Base-by-base conservation (phyloP, 2,329 filamentous ascomycete species). In the Ophiocordyceps robertsii region DNA sequence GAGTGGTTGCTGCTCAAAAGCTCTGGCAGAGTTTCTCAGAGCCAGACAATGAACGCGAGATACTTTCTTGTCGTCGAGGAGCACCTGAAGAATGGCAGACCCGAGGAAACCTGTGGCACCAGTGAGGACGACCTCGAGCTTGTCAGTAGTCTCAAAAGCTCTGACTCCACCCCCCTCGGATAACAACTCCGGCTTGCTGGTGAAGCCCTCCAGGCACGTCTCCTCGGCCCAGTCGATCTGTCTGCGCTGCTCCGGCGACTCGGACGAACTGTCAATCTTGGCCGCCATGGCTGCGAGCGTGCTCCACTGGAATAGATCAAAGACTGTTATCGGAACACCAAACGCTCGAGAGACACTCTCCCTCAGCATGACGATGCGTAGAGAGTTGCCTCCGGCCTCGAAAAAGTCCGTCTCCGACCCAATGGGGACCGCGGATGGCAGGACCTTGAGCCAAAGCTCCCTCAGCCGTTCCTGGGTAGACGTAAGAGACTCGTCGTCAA, bases 21-120 rank as follows among this genome's bases (percentile, higher is more conserved):
- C 32, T n/a, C 21, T 30, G 32, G n/a, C 58, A 52, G 2, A 37
- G 10, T 37, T 38, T 32, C 41, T 36, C 4, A 69, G 53, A 6
- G 66, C 67, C 10, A 73, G 38, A 45, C 67, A 71, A 49, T 69
- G 62, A 2, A 75, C 51, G 12, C 51, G 53, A 2, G 42, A 29
- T 1, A 73, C 55, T 0, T 42, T 38, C 0, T 50, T 27, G 4
- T 61, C 43, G 2, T 48, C 43, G 0, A 62, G 16, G 13, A 46
- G 33, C 16, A 8, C 11, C 29, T 39, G 6, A 19, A 46, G 35
- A 21, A 46, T 43, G 14, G 29, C 29, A 8, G 44, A 49, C 45
- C 17, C 44, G 1, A 51, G 39, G 29, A 38, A 46, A 13, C 45
- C 43, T 17, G 42, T 44, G 14, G 42, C 39, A 11, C 45, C 45